A percentile compares a stretch with the other conserved stretches of the same genome.
These are phyloP conservation scores for Smittium mucronatum DNA, from an alignment of 371 early-diverging fungal species.

Conservation along the genomic window DNA sequence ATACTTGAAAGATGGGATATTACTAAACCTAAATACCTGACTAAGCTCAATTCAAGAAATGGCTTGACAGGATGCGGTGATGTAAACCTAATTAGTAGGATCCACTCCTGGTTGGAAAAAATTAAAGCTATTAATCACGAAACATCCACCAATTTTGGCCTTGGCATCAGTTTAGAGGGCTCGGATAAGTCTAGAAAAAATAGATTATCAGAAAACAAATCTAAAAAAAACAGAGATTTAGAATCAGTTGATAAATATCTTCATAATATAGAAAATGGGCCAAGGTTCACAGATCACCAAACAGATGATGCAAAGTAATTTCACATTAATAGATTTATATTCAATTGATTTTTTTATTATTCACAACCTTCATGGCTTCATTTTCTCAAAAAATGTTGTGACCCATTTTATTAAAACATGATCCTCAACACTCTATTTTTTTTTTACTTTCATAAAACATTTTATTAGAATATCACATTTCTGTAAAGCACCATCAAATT, in stretches of 20 bases:
- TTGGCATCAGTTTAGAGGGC: background rate
- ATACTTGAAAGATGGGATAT: constrained; percentile 62
- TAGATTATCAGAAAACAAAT: background rate
- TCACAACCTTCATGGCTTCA: too few species aligned
- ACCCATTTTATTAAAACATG: too few species aligned
- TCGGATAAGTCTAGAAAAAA: background rate
- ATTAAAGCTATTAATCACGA: constrained; percentile 58
- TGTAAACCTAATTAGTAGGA: constrained; percentile 81
- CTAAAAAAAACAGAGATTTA: background rate
- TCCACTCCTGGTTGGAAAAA: constrained; percentile 71
- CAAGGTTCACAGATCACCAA: too few species aligned
- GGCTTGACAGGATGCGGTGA: constrained; percentile 70
- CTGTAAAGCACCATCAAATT: background rate
- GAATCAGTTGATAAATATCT: background rate
- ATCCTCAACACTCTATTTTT: too few species aligned
- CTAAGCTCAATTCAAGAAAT: constrained; percentile 53
- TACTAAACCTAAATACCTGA: constrained; percentile 51
- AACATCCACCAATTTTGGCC: constrained; percentile 3
- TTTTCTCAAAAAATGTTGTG: too few species aligned
- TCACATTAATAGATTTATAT: too few species aligned
- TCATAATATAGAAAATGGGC: background rate
- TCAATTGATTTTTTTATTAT: too few species aligned
- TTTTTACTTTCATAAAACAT: too few species aligned
- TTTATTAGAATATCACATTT: background rate
- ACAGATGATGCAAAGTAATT: too few species aligned